Evolutionary conservation across 1,139 yeast genomes (phyloP), one percentile per base, ranked within the genome.

Genomic region (Yarrowia galli): DNA sequence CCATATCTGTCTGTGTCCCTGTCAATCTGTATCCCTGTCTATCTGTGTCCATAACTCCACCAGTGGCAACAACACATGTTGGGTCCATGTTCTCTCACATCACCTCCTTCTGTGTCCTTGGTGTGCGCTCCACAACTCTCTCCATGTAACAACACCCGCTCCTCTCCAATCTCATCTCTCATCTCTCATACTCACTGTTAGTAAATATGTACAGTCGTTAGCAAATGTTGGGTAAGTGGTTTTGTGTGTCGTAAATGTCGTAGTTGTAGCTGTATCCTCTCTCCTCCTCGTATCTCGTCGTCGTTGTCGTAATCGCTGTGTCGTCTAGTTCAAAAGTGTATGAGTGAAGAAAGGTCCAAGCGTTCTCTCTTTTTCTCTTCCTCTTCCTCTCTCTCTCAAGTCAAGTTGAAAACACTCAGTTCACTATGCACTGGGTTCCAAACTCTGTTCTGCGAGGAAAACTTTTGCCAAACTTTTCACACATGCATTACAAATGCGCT

Each of bases 391-490:
- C 43, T 9, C 43, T 42, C 15, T 42, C 23, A 22, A 42, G 45
- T 22, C 45, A 28, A 28, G 32, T 28, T 28, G 32, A 28, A 28
- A 28, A 28, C 32, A 28, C 32, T 28, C 32, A 28, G 10, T 28
- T 28, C 32, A 40, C 9, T n/a, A 40, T 40, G 43, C 20, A 40
- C 43, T 20, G 7, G 6, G 3, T 8, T 49, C 22, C 56, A 49
- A 32, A 32, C 40, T 20, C 25, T 6, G n/a, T 49, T 16, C 7
- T 6, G 20, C 15, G 10, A 6, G 32, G 13, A 53, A 53, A 54
- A 54, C 22, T 25, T 54, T 54, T 54, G 60, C 61, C 61, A 54
- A 54, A 54, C 61, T 54, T 54, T 54, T 54, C 46, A 40, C 46
- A 10, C 38, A 16, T 54, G 61, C 61, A 54, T 23, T 12, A 2